Base-by-base conservation (phyloP, 1,284 basidiomycete genomes). In the Apiotrichum porosum region DNA sequence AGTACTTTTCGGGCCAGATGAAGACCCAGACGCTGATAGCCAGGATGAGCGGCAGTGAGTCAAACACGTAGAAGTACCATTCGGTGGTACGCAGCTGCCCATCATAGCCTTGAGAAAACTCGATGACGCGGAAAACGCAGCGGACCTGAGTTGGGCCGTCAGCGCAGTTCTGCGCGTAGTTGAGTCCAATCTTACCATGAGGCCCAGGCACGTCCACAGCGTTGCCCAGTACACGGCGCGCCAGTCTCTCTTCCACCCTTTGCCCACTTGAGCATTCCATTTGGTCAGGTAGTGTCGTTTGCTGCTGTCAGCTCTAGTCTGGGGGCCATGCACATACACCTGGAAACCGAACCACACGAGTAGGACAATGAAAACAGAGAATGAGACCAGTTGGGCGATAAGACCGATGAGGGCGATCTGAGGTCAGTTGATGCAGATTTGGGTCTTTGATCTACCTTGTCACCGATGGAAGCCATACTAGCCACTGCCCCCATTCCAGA, bases 71-170 rank as follows among this genome's bases (percentile, higher is more conserved):
- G 68, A 86, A 84, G 61, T 77, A 79, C 2, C 64, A 61, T 65
- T 84, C 81, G 18, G 77, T 77, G 1, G 79, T 83, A 18, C 80
- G 77, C n/a, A 85, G 76, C 35, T 73, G 69, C 3, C 84, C 83
- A 19, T 66, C 59, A 68, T 77, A 84, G 18, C 84, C 84, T 67
- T 85, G 72, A 2, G 80, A 79, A 32, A 82, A 75, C 58, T 86
- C 83, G 22, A 80, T 75, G 3, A 81, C 79, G 63, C 85, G 80
- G 68, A 81, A 86, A 4, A 78, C 68, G 31, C 81, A 85, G 53
- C 84, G 83, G 58, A 85, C 32, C 35, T 42, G 32, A 24, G 18
- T n/a, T 21, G 19, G 36, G 21, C 21, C 13, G 2, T n/a, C 30
- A 33, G 21, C 13, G 6, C 24, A 13, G 22, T 38, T n/a, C 10